phyloP scores from a whole-genome alignment of 345 rosid species.

The Boechera divaricarpa region DNA sequence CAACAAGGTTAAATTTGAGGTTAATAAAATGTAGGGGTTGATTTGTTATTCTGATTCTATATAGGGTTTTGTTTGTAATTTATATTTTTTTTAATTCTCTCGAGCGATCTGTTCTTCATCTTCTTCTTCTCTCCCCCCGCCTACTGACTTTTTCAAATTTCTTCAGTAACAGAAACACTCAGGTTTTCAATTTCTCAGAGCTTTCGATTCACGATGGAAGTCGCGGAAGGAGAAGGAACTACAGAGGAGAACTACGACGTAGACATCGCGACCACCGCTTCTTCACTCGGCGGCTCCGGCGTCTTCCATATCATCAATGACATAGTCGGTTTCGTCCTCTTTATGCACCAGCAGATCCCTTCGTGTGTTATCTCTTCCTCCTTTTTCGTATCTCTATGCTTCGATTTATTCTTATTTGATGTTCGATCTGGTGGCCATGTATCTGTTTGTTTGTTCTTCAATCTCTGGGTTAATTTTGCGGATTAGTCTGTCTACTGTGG shows the following conservation, averaged over 20 bases:
- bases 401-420: slow-evolving; percentile 15
- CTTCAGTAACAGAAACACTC: neutral
- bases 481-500: neutral
- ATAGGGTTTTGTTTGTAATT: slow-evolving; percentile 26
- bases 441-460: slow-evolving; percentile 16
- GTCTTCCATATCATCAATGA: slow-evolving; percentile 71
- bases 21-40: neutral
- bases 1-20: neutral
- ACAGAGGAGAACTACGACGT: slow-evolving; percentile 48
- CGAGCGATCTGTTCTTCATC: too few species aligned
- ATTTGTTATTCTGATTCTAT: neutral
- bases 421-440: slow-evolving; percentile 19
- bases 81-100: neutral
- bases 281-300: slow-evolving; percentile 54
- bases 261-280: slow-evolving; percentile 56
- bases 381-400: neutral
- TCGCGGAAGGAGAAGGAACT: slow-evolving; percentile 54
- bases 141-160: neutral
- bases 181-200: slow-evolving; percentile 1
- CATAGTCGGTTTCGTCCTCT: slow-evolving; percentile 76
- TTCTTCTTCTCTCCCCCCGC: too few species aligned
- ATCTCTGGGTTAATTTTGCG: slow-evolving; percentile 6
- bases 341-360: slow-evolving; percentile 97
- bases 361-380: slow-evolving; percentile 53
- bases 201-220: slow-evolving; percentile 29